A percentile compares a stretch with the other conserved stretches of the same genome.
phyloP scores from a whole-genome alignment of 495 filamentous ascomycete genomes.

The Jackrogersella minutella region DNA sequence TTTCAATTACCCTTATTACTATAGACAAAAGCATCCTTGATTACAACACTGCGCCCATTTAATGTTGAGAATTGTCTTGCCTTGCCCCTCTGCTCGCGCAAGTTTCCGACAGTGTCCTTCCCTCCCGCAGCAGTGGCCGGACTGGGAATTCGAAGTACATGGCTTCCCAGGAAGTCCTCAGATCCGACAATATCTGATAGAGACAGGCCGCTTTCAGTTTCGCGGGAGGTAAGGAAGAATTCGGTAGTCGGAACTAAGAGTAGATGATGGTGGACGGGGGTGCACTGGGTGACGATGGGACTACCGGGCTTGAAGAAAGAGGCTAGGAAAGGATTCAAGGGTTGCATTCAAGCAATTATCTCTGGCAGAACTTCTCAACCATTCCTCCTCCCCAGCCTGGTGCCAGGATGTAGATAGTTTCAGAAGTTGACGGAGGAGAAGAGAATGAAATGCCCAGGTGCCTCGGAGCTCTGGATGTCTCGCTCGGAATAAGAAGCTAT shows the following conservation, averaged over 20 bases:
- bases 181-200: conserved; percentile 83
- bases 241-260: conserved; percentile 94
- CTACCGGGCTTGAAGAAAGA: conserved; percentile 90
- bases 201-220: conserved; percentile 80
- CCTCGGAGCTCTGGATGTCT: background rate
- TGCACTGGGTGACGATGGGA: conserved; percentile 90
- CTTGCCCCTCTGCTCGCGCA: conserved; percentile 91
- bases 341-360: conserved; percentile 79
- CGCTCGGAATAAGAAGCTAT: conserved; percentile 1
- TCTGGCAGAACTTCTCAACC: conserved; percentile 27
- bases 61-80: conserved; percentile 90
- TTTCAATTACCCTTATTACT: conserved; percentile 84
- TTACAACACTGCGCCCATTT: conserved; percentile 91
- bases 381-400: conserved; percentile 36
- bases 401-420: conserved; percentile 18
- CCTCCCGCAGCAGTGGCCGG: conserved; percentile 63
- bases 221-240: conserved; percentile 84
- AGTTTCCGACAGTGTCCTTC: conserved; percentile 72
- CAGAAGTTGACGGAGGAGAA: background rate
- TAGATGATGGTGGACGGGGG: conserved; percentile 90
- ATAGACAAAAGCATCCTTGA: conserved; percentile 93
- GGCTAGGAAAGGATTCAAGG: conserved; percentile 97
- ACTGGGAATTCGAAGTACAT: conserved; percentile 86
- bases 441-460: background rate
- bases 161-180: conserved; percentile 96